Conservation (phyloP, 2,329 filamentous ascomycete species). For the Aschersonia sp. region DNA sequence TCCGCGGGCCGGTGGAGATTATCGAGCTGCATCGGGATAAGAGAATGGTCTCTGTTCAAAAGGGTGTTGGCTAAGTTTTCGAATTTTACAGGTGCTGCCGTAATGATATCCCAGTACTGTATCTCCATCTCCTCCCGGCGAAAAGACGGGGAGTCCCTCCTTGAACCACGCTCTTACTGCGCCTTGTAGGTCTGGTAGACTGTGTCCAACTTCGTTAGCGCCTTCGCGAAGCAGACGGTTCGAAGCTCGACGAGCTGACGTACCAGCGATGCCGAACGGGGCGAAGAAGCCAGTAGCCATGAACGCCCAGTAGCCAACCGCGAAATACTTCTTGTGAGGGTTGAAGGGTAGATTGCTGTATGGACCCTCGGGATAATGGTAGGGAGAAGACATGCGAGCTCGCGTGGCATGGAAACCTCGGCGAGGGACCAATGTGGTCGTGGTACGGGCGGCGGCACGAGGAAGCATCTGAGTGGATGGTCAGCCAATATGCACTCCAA, state of each 20-base stretch:
- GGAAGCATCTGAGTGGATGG: conserved; percentile 57
- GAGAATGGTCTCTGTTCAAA: too few species aligned
- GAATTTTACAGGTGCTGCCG: neutral
- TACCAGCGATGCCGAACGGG: conserved; percentile 50
- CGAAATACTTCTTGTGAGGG: conserved; percentile 77
- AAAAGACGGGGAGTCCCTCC: conserved; percentile 5
- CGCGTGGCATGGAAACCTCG: conserved; percentile 91
- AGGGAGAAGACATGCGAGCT: conserved; percentile 71
- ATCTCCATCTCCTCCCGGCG: conserved; percentile 5
- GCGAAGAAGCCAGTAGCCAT: conserved; percentile 38
- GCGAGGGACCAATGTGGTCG: conserved; percentile 61
- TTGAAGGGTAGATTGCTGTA: conserved; percentile 96
- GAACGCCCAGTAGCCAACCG: conserved; percentile 68
- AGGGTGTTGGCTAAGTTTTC: too few species aligned
- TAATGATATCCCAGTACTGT: neutral
- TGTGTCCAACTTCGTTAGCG: conserved; percentile 12
- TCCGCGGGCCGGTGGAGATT: too few species aligned
- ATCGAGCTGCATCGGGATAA: too few species aligned
- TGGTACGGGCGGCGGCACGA: conserved; percentile 50
- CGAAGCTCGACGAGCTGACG: conserved; percentile 18
- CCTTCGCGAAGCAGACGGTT: neutral
- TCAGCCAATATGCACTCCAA: conserved; percentile 24
- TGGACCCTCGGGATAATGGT: conserved; percentile 97
- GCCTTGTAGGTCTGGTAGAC: conserved; percentile 33
- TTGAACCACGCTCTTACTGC: conserved; percentile 14